phyloP scores from a whole-genome alignment of 768 basidiomycete species.

The Mycena metata region DNA sequence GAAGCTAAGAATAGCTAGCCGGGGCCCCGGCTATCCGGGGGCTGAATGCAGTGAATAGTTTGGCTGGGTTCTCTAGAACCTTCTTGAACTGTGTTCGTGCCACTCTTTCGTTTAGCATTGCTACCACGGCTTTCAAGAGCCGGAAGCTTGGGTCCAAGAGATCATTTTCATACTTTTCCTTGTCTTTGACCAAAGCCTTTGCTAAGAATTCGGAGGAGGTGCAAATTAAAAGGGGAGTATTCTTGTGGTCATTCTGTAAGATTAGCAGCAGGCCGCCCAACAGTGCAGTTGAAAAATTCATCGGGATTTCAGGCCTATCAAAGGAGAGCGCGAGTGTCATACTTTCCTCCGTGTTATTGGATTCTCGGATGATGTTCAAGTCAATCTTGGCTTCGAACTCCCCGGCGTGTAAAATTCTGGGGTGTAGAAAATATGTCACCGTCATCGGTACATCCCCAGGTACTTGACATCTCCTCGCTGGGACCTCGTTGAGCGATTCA shows the following conservation, averaged over 20 bases:
- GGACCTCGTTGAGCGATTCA: neutral
- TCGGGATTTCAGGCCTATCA: neutral
- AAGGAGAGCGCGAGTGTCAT: neutral
- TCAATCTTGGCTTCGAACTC: neutral
- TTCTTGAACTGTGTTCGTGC: neutral
- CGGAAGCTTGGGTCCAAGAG: neutral
- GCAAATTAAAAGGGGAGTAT: neutral
- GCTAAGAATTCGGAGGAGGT: neutral
- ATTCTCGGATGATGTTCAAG: neutral
- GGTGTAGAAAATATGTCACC: neutral
- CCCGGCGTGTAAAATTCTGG: neutral
- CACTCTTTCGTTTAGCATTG: neutral
- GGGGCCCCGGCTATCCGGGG: too few relatives aligned
- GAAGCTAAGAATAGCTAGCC: too few relatives aligned
- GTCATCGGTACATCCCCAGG: neutral
- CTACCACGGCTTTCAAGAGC: neutral
- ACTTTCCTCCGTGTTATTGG: neutral
- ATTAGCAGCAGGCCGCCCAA: neutral
- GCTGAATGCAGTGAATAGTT: too few relatives aligned
- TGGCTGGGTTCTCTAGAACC: neutral
- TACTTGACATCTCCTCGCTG: neutral
- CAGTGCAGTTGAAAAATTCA: neutral
- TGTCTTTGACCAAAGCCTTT: neutral
- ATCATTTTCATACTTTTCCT: neutral
- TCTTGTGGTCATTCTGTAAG: neutral